Base-by-base conservation (phyloP, 2,329 filamentous ascomycete species). In the Fusarium sp. region DNA sequence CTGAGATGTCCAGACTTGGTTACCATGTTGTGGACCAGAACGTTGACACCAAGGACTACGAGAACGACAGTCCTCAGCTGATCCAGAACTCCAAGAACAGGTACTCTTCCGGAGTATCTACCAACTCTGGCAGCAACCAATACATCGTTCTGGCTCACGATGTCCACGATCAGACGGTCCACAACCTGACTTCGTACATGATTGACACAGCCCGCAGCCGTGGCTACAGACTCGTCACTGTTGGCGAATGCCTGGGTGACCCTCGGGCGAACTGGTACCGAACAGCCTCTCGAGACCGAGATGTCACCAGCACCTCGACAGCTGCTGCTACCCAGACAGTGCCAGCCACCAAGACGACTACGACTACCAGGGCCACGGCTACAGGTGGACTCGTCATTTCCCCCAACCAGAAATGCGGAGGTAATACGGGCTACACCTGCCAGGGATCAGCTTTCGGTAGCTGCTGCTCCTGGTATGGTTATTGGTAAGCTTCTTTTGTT, bases 41-140 rank as follows among this genome's bases (percentile, higher is more conserved):
- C 72, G 77, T 89, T 14, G 88, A 90, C 74, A 90, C 88, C 18
- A 85, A 88, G 66, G 88, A 90, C 77, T 89, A 87, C 73, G 79
- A 86, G 71, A 84, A 88, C 69, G 81, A 84, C 59, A 79, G 78
- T 11, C 81, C 85, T 3, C 77, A 83, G 43, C 81, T 83, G 65
- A 88, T 89, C 67, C 78, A 82, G 62, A 75, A 79, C 28, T 83
- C 82, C 57, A 82, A 86, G 67, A 72, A 78, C 13, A 75, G 74
- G 10, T 82, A 78, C 61, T 75, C 75, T n/a, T 55, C 75, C 6
- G 76, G 75, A 16, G 73, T 81, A 18, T 86, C 83, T 31, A 58
- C 66, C 1, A 61, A 75, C 25, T 50, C 78, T 3, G 53, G 55
- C 0, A 62, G 49, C 8, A 76, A 78, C 34, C 75, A 77, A 53